Evolutionary conservation across 495 filamentous ascomycete genomes (phyloP).

Genomic region (Neurospora sp.): DNA sequence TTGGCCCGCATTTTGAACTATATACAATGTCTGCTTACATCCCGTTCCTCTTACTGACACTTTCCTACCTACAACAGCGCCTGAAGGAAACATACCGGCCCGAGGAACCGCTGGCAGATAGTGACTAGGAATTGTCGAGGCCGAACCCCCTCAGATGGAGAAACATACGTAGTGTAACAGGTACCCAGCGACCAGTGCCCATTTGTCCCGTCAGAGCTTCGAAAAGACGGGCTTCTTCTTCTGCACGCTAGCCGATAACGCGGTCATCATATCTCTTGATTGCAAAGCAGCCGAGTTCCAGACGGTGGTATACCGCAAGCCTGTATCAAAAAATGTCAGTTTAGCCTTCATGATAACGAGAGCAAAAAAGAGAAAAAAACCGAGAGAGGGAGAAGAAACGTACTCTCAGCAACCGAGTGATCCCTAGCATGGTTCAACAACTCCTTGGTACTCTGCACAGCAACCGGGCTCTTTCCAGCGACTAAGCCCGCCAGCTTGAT

Average conservation of each 20-base stretch:
- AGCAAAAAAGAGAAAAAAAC: neutral
- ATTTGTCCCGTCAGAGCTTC: slow-evolving; percentile 52
- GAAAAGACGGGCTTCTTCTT: slow-evolving; percentile 77
- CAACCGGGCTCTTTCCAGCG: slow-evolving; percentile 78
- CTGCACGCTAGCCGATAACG: slow-evolving; percentile 64
- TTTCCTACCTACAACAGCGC: slow-evolving; percentile 16
- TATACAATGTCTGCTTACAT: neutral
- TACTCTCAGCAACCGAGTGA: slow-evolving; percentile 65
- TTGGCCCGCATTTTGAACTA: neutral
- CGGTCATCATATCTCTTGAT: slow-evolving; percentile 63
- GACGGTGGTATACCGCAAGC: slow-evolving; percentile 69
- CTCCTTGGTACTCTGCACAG: slow-evolving; percentile 89
- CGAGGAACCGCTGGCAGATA: slow-evolving; percentile 30
- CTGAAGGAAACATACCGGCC: slow-evolving; percentile 33
- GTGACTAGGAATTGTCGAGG: slow-evolving; percentile 18
- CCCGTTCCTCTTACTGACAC: slow-evolving; percentile 1
- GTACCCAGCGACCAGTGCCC: neutral
- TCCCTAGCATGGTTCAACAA: slow-evolving; percentile 80
- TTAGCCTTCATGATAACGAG: neutral
- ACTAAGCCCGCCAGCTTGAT: slow-evolving; percentile 58
- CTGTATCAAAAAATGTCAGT: slow-evolving; percentile 24
- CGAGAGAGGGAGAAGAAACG: slow-evolving; percentile 13
- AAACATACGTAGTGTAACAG: neutral
- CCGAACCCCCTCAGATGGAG: neutral
- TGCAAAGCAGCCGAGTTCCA: slow-evolving; percentile 85